Evolutionary conservation across 257 asterid genomes (phyloP).

Genomic region (Solanum pinnatisectum): DNA sequence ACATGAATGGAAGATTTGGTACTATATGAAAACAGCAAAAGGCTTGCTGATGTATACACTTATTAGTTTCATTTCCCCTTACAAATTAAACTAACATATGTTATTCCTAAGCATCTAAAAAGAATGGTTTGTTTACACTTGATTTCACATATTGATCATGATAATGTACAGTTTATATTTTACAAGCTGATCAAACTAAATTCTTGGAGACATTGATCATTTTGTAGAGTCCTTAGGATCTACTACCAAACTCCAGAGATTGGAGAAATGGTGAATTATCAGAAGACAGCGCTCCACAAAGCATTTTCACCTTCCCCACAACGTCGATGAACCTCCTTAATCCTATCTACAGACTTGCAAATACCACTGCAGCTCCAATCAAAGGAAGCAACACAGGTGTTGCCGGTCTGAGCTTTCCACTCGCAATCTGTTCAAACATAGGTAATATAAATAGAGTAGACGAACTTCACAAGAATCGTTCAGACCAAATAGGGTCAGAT

Average conservation of each 20-base stretch:
- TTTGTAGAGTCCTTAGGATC: neutral
- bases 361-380: constrained; percentile 98
- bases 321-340: constrained; percentile 75
- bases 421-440: constrained; percentile 53
- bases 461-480: neutral
- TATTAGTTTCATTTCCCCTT: neutral
- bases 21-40: neutral
- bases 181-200: constrained; percentile 21
- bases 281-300: constrained; percentile 49
- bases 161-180: constrained; percentile 5
- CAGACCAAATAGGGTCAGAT: neutral
- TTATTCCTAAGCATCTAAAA: neutral
- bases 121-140: neutral
- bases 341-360: constrained; percentile 80
- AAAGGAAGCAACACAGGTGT: constrained; percentile 76
- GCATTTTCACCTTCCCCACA: constrained; percentile 79
- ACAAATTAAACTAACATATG: neutral
- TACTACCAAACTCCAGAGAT: constrained; percentile 4
- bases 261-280: constrained; percentile 5
- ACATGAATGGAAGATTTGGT: neutral
- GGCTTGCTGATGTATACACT: neutral
- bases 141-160: neutral
- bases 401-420: constrained; percentile 97
- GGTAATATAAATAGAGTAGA: neutral
- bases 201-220: neutral